Evolutionary conservation across 768 basidiomycete species (phyloP).

Genomic region (Suillus discolor): DNA sequence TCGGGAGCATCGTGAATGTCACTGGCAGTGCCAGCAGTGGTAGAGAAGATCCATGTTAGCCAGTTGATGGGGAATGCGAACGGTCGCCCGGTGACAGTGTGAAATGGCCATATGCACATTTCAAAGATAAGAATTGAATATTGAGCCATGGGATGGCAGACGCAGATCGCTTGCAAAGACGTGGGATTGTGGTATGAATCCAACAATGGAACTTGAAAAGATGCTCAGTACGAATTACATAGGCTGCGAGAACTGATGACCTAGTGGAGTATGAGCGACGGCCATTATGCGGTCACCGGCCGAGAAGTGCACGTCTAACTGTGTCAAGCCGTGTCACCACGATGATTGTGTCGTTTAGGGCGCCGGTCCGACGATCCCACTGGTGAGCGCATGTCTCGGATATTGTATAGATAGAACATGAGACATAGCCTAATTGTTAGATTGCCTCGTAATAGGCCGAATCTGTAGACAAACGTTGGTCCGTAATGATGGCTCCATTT

Average conservation of each 20-base stretch:
- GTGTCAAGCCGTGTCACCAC: not conserved
- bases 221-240: not conserved
- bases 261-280: not conserved
- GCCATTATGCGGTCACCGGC: not conserved
- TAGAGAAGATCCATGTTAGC: not conserved
- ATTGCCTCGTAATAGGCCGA: not conserved
- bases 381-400: not conserved
- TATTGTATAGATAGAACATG: not conserved
- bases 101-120: not conserved
- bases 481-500: not conserved
- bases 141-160: not conserved
- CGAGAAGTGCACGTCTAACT: not conserved
- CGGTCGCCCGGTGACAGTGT: not conserved
- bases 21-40: not conserved
- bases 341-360: not conserved
- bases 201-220: not conserved
- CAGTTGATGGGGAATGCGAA: not conserved
- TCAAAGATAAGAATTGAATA: not conserved
- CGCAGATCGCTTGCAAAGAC: not conserved
- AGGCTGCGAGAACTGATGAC: not conserved
- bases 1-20: not conserved
- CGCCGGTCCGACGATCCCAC: not conserved
- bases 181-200: not conserved
- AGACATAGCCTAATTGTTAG: not conserved
- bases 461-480: not conserved